phyloP scores from a whole-genome alignment of 106 monocot species.

The Phalaenopsis aphrodite region DNA sequence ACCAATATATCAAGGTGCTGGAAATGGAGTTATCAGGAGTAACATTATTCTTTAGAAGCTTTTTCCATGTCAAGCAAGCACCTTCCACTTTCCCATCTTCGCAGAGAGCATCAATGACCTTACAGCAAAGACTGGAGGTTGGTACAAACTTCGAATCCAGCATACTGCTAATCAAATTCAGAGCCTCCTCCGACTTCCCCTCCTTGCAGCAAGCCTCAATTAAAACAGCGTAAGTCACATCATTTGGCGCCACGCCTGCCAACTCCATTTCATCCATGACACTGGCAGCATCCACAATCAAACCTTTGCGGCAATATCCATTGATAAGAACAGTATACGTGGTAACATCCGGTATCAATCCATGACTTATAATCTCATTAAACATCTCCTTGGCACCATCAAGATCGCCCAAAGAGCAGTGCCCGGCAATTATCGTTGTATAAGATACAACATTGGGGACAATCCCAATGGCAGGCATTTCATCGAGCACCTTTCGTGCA shows the following conservation, averaged over 20 bases:
- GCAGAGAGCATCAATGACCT: conserved; percentile 72
- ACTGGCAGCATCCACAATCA: conserved; percentile 34
- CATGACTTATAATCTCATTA: conserved; percentile 23
- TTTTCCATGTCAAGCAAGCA: conserved; percentile 63
- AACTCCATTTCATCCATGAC: conserved; percentile 80
- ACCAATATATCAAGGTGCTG: conserved; percentile 73
- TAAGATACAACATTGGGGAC: conserved; percentile 57
- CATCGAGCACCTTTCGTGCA: conserved; percentile 56
- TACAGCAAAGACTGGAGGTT: conserved; percentile 43
- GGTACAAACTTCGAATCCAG: conserved; percentile 43
- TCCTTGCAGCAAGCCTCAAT: conserved; percentile 50
- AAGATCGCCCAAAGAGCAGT: conserved; percentile 41
- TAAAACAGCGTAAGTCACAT: conserved; percentile 55
- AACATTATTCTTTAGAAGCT: conserved; percentile 52
- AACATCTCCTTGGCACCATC: conserved; percentile 30
- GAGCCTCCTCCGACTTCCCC: conserved; percentile 49
- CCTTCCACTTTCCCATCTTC: conserved; percentile 56
- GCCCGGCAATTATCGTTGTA: conserved; percentile 46
- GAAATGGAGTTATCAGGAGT: conserved; percentile 63
- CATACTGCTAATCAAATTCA: conserved; percentile 63
- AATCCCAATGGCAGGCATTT: conserved; percentile 70
- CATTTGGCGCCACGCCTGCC: conserved; percentile 36
- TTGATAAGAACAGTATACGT: conserved; percentile 53
- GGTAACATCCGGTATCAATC: conserved; percentile 41
- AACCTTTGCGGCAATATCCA: conserved; percentile 43